Evolutionary conservation across 2,329 filamentous ascomycete species (phyloP), one percentile per base, ranked within the genome.

Genomic region (Aciculosporium take): DNA sequence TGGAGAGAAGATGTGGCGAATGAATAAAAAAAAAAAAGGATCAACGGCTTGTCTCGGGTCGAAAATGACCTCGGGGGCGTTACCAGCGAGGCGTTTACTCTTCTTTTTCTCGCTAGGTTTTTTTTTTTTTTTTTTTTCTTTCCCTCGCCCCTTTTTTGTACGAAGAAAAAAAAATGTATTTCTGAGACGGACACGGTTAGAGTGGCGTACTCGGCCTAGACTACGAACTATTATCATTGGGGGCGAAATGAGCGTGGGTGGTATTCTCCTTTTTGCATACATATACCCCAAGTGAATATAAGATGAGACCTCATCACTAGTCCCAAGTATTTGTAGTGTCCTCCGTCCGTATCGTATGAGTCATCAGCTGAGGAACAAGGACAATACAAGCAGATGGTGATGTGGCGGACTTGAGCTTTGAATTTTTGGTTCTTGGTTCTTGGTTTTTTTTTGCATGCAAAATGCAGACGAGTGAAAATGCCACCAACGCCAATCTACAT

Each of bases 281-380:
- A 41, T 23, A 37, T 18, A 32, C 36, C 39, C 39, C 23, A 20
- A 17, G 36, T 36, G 38, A 40, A 27, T 30, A 29, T 28, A 27
- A 8, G 9, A 36, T 30, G 39, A 35, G 32, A 35, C 13, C 9
- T 7, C 8, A 1, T 32, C 0, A 18, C 10, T 15, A 20, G 10
- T 28, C 27, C 27, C 27, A 1, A 28, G 27, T 28, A 28, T 5
- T n/a, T 28, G 2, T 6, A 13, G 10, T 13, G 4, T 28, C 27
- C 12, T 2, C 27, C 27, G 27, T 28, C 7, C n/a, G 27, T 13
- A 29, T 6, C 27, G 10, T 12, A 8, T 9, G 25, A n/a, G n/a
- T n/a, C n/a, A n/a, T n/a, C n/a, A n/a, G n/a, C n/a, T n/a, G n/a
- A n/a, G n/a, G n/a, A n/a, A n/a, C n/a, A n/a, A n/a, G n/a, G n/a